Evolutionary conservation across 768 basidiomycete species (phyloP), one percentile per base, ranked within the genome.

Genomic region (Vararia minispora): DNA sequence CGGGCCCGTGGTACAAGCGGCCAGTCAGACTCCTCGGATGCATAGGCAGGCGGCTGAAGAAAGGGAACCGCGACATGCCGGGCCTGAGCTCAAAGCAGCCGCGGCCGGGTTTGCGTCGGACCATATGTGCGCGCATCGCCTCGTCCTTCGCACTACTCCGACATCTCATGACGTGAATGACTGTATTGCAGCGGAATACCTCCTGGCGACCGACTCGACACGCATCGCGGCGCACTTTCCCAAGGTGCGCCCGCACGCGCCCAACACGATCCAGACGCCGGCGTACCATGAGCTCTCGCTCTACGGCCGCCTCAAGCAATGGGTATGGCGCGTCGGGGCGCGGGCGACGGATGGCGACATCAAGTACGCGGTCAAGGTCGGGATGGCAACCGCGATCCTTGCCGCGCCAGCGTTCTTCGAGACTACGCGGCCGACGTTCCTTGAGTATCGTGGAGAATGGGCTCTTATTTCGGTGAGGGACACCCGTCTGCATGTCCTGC

Each of bases 381-480:
- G 83, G 16, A 75, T 87, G 63, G 84, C 83, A 1, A 77, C 78
- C 29, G 83, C 86, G 0, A 58, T 95, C 18, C 64, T 98, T 3
- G 81, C 91, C 0, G 69, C 82, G 0, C 91, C 92, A 2, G 92
- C 92, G 0, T 97, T 94, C 58, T 78, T 86, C 42, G 82, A 85
- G 37, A 44, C 58, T 13, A 91, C 85, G 1, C 66, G 91, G 18
- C 79, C 78, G 4, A 58, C 75, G 3, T 97, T 95, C 52, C 64
- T 86, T 29, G 71, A 78, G 33, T 90, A 82, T 49, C 73, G 79
- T 50, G 92, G 92, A 25, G 90, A 97, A 60, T 99, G 94, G 94
- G 90, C 90, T 1, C 62, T 99, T 52, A 86, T 98, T 37, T 91
- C 91, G 31, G 89, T 86, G 44, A 52, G 72, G 63, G 21, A 23